Evolutionary conservation across 2,329 filamentous ascomycete genomes (phyloP).

Genomic region (Chrysoporthe cubensis): DNA sequence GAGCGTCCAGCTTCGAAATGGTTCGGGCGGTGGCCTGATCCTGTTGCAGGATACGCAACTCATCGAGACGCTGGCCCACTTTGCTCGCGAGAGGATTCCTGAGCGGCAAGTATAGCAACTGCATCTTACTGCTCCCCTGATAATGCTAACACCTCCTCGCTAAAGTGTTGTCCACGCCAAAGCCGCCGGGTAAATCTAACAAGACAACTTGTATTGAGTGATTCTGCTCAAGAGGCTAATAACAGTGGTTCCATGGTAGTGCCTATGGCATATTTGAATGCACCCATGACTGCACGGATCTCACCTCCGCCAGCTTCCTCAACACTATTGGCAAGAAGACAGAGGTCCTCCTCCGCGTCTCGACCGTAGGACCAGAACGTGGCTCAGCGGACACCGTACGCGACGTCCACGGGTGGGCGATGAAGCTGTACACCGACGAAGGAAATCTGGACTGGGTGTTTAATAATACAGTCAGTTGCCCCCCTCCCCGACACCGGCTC

Average conservation of each 20-base stretch:
- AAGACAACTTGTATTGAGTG: too few species aligned
- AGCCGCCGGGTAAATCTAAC: constrained; percentile 28
- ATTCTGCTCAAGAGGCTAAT: too few species aligned
- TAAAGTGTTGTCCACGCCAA: constrained; percentile 29
- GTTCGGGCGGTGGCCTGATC: constrained; percentile 41
- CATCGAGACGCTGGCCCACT: constrained; percentile 63
- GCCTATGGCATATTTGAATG: constrained; percentile 35
- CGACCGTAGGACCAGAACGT: constrained; percentile 72
- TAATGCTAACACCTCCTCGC: too few species aligned
- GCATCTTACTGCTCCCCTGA: too few species aligned
- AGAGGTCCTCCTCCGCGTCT: constrained; percentile 71
- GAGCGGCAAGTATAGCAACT: constrained; percentile 25
- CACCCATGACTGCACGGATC: constrained; percentile 31
- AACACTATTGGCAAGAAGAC: constrained; percentile 46
- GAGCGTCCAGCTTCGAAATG: constrained; percentile 25
- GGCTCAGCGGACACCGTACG: constrained; percentile 78
- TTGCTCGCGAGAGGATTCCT: constrained; percentile 45
- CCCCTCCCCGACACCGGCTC: too few species aligned
- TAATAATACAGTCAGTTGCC: constrained; percentile 62
- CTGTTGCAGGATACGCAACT: constrained; percentile 68
- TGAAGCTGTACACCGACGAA: constrained; percentile 76
- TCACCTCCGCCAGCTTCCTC: constrained; percentile 6
- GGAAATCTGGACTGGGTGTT: constrained; percentile 78
- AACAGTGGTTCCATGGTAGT: too few species aligned
- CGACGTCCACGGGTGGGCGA: constrained; percentile 71